Evolutionary conservation across 768 basidiomycete genomes (phyloP), one percentile per base, ranked within the genome.

Genomic region (Asterophora parasitica): DNA sequence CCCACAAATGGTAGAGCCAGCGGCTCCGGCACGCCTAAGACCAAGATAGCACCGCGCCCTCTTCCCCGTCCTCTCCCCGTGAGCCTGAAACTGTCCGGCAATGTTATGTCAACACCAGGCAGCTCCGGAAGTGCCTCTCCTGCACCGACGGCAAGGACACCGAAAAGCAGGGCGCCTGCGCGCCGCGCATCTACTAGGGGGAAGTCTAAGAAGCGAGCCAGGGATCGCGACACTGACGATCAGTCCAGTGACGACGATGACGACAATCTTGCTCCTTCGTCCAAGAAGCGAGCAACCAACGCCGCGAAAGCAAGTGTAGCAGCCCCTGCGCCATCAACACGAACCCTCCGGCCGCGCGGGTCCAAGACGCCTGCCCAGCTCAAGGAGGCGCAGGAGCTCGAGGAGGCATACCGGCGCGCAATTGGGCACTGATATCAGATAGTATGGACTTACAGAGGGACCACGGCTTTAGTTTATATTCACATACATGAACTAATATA

Each of bases 281-380:
- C 57, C 58, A 72, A 58, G 62, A 73, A 66, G 62, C 65, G 58
- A 58, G 52, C 58, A 27, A 42, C 36, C 36, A 60, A 51, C 44
- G 52, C 23, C 41, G 40, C 46, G 26, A 56, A 40, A 46, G 40
- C 50, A n/a, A 51, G 19, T 12, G 42, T 45, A 26, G 36, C 55
- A 23, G 49, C 58, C 27, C 52, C 66, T 52, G 43, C 57, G 30
- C 40, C 64, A 30, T 50, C 71, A 32, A 71, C 71, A 37, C 73
- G 84, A 37, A 77, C 76, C 19, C 69, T 88, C 53, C 75, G 87
- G 20, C 76, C 83, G 38, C 77, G 86, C 28, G 60, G 59, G 20
- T 63, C 71, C 50, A 88, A 84, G 67, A 77, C 69, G 42, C 64
- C 70, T 41, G 71, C 72, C 37, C 68, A 75, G 57, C 47, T 75